Evolutionary conservation across 176 grass and related monocot species (phyloP), one percentile per base, ranked within the genome.

Genomic region (Aegilops speltoides): DNA sequence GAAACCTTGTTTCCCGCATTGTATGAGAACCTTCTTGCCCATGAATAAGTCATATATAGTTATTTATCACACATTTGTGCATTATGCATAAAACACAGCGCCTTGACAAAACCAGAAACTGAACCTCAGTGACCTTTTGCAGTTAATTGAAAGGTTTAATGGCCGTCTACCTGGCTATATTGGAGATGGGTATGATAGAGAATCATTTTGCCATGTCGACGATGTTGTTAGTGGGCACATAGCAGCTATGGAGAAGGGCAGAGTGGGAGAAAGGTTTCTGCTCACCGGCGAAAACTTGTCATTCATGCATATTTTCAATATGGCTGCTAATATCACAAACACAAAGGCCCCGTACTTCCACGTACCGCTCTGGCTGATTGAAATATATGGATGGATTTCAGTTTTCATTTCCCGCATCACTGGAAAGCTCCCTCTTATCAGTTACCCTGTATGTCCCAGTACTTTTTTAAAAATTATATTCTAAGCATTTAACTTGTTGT

Each of bases 71-170:
- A 1, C n/a, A 77, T 80, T 80, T 34, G 7, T 16, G 20, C 33
- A 78, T 86, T 29, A 76, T 76, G 64, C 8, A 43, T 71, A 36
- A 36, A 85, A 10, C 40, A 6, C 78, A 70, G 16, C 19, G 65
- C 37, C 37, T 38, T 86, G 64, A 77, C 73, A 77, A 61, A 70
- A 83, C 3, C 73, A 86, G 40, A 81, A 80, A 19, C 45, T 89
- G 9, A 64, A 50, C 68, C 13, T 46, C 5, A 7, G 10, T 78
- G n/a, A 20, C 9, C 78, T 68, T 66, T 92, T 90, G 83, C 82
- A 99, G 94, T 66, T 99, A 85, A 94, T 99, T 22, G 97, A 99
- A 86, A 91, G 94, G 76, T 99, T 96, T 73, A 99, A 93, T 86
- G 68, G 97, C 28, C 92, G 94, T 28, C 66, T 99, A 75, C 97